Conservation (phyloP, 805 yeast genomes). For the Zygoascus tannicola region DNA sequence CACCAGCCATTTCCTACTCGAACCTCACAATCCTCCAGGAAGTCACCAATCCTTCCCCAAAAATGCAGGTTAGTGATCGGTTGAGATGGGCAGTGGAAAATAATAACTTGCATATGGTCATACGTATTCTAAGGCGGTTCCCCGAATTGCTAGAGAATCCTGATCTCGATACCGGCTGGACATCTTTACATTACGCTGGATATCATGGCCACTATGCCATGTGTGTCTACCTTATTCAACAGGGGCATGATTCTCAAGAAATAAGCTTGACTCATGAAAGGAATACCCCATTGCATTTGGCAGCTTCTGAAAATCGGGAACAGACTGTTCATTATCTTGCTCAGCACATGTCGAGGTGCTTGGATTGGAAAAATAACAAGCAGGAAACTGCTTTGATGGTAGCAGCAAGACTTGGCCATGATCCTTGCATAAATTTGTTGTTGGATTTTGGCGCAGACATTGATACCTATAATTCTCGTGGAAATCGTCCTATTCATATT, state of each 20-base stretch:
- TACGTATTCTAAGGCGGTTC: conserved; percentile 53
- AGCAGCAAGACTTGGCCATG: conserved; percentile 51
- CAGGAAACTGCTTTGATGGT: conserved; percentile 45
- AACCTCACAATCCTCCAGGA: no score
- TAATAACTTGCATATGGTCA: conserved; percentile 55
- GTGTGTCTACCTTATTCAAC: conserved; percentile 45
- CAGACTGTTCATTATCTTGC: conserved; percentile 67
- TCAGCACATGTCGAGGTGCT: conserved; percentile 49
- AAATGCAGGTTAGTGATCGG: conserved; percentile 33
- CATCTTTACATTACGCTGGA: conserved; percentile 73
- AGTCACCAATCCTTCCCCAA: no score
- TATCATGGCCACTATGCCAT: conserved; percentile 61
- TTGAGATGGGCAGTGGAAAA: conserved; percentile 58
- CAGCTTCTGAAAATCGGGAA: conserved; percentile 53
- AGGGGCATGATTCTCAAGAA: conserved; percentile 48
- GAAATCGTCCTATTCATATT: conserved; percentile 77
- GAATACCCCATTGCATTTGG: conserved; percentile 62
- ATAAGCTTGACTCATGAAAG: conserved; percentile 43
- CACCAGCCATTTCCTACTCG: no score
- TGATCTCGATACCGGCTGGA: conserved; percentile 71
- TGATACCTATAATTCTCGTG: conserved; percentile 58
- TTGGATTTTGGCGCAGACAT: conserved; percentile 72
- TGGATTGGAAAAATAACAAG: conserved; percentile 51
- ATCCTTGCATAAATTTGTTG: conserved; percentile 53
- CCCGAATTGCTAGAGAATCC: conserved; percentile 63